A percentile compares a stretch with the other conserved stretches of the same genome.
phyloP scores from a whole-genome alignment of 1,284 basidiomycete genomes.

The Cystobasidium sp. region DNA sequence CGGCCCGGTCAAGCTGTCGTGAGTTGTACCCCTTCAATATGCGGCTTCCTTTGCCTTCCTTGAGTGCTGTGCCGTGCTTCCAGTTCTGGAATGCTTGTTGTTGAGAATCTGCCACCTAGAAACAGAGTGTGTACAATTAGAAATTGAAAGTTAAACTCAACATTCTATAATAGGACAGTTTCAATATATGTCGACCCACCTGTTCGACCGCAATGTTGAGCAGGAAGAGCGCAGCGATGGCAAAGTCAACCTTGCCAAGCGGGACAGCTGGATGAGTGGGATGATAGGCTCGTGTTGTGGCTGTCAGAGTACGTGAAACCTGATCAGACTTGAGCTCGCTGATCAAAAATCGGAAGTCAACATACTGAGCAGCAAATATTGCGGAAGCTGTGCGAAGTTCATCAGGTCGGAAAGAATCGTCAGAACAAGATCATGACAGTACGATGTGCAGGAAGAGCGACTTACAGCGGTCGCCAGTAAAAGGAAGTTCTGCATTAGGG shows the following conservation, averaged over 20 bases:
- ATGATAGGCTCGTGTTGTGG: conserved; percentile 52
- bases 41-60: conserved; percentile 43
- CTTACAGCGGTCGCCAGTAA: conserved; percentile 63
- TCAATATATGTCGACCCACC: conserved; percentile 1
- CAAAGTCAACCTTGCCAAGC: conserved; percentile 68
- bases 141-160: background rate
- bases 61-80: conserved; percentile 63
- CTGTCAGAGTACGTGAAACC: conserved; percentile 62
- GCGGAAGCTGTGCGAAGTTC: conserved; percentile 46
- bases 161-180: background rate
- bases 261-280: conserved; percentile 49
- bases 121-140: background rate
- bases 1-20: conserved; percentile 64
- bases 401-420: background rate
- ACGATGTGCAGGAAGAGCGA: background rate
- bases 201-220: conserved; percentile 71
- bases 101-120: conserved; percentile 76
- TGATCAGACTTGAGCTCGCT: conserved; percentile 56
- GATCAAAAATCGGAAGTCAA: conserved; percentile 45
- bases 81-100: conserved; percentile 80
- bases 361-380: conserved; percentile 62
- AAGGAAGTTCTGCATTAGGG: conserved; percentile 76
- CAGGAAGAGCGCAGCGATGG: conserved; percentile 67
- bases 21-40: conserved; percentile 53
- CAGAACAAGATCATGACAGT: background rate